Evolutionary conservation across 805 yeast genomes (phyloP), one percentile per base, ranked within the genome.

Genomic region (Ogataea polymorpha): DNA sequence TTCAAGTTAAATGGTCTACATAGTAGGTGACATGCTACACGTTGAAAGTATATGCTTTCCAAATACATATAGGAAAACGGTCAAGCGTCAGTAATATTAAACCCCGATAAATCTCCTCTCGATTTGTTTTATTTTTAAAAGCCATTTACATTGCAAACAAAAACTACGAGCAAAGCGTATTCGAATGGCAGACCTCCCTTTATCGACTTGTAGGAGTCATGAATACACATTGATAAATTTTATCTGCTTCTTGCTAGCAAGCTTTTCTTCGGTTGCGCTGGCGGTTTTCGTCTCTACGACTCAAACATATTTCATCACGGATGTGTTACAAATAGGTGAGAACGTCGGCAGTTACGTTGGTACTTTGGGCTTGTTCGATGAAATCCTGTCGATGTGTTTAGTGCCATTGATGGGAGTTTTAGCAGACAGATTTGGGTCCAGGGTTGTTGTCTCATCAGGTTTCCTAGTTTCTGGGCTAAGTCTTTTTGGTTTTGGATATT

Each of bases 331-430:
- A 10, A 55, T 55, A 6, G 54, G 58, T 4, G 35, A 44, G 5
- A 52, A 51, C 12, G 58, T 58, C 42, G 80, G 80, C 10, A 63
- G 68, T 27, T 69, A 68, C 39, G 70, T 73, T 21, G 79, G 80
- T 0, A 61, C 70, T 2, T 53, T 76, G 23, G 77, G 78, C 1
- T 72, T 79, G 30, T 72, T 70, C 13, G 89, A 82, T 55, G 89
- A 83, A 55, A 43, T 81, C 8, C 61, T 77, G 0, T 68, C 78
- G 5, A 72, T 82, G 37, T 34, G 68, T 0, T 50, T 71, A 13
- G 72, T 84, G 10, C 89, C 90, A 0, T 59, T 81, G 16, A 62
- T 81, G 47, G 91, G 90, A 3, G 74, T 82, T 0, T 52, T 79
- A 20, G 71, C 78, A 48, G 90, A 83, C 53, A 71, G 73, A 49